Conservation (phyloP, 1,139 yeast species). For the Geotrichum citri-aurantii region DNA sequence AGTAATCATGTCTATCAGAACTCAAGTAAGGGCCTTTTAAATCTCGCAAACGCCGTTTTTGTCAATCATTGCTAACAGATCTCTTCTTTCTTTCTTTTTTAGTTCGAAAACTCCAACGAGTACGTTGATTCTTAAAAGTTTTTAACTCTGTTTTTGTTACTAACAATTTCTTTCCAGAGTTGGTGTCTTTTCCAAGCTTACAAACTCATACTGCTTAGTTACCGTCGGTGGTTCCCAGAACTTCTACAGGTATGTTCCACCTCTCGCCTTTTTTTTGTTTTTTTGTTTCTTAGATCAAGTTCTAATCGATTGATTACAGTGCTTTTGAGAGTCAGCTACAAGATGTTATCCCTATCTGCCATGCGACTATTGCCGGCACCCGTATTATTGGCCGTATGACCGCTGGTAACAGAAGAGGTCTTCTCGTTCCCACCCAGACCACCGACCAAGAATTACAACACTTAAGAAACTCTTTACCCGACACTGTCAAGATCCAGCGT, state of each 20-base stretch:
- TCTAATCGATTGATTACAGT: constrained; percentile 36
- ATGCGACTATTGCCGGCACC: constrained; percentile 96
- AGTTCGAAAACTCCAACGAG: constrained; percentile 96
- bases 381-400: constrained; percentile 98
- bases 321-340: constrained; percentile 97
- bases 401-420: constrained; percentile 97
- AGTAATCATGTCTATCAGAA: constrained; percentile 17
- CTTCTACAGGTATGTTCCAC: constrained; percentile 51
- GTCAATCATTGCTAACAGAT: neutral
- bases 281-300: neutral
- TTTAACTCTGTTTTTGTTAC: constrained; percentile 1
- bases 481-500: constrained; percentile 89
- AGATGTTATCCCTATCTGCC: constrained; percentile 92
- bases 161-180: constrained; percentile 38
- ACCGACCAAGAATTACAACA: constrained; percentile 99
- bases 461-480: constrained; percentile 95
- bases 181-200: constrained; percentile 94
- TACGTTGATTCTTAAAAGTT: constrained; percentile 22
- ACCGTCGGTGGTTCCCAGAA: constrained; percentile 98
- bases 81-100: neutral
- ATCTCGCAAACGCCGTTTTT: neutral
- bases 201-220: constrained; percentile 93
- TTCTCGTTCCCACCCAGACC: constrained; percentile 94
- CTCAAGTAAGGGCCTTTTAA: constrained; percentile 16
- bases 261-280: neutral